Base-by-base conservation (phyloP, 2,329 filamentous ascomycete species). In the Chalaropsis ovoidea region DNA sequence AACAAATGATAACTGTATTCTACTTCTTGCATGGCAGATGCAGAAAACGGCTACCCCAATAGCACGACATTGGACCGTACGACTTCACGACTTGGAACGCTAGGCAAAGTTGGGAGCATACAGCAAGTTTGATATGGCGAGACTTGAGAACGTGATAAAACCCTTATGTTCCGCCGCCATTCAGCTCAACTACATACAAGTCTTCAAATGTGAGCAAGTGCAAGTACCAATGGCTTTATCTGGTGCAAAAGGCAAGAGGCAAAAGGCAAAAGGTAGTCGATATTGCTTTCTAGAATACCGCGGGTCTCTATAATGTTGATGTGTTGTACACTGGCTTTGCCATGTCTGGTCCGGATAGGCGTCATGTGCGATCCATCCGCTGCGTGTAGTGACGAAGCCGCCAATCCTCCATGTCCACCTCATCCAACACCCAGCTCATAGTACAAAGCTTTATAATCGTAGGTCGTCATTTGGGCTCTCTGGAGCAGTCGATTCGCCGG, bases 241-340 rank as follows among this genome's bases (percentile, higher is more conserved):
- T 7, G 31, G 35, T 10, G 35, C 35, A 39, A 39, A 39, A 39
- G 35, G 8, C 35, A 39, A 39, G 8, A 10, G 35, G 35, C 35
- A 39, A 61, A 49, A 39, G 19, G 43, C 31, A 54, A 41, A 61
- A 42, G 54, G 42, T 52, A 65, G 43, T 65, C 56, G 63, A 63
- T 67, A 63, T 67, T 60, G 65, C 60, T 27, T 24, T 61, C 58
- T 64, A 65, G 56, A 54, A 65, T 17, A 56, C 61, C 61, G 54
- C 31, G 62, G 41, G 58, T 52, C 22, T 67, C 63, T 67, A 67
- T 67, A 67, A 65, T 63, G 61, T 62, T 64, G 56, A 65, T 67
- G 56, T 67, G 66, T 67, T 67, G 63, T 67, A 67, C 63, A 67
- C 63, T 52, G 52, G 47, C 31, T 45, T 35, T 58, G 47, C 19